These are phyloP conservation scores for Aureobasidium vineae DNA, from an alignment of 2,329 filamentous ascomycete species.

Conservation along the genomic window DNA sequence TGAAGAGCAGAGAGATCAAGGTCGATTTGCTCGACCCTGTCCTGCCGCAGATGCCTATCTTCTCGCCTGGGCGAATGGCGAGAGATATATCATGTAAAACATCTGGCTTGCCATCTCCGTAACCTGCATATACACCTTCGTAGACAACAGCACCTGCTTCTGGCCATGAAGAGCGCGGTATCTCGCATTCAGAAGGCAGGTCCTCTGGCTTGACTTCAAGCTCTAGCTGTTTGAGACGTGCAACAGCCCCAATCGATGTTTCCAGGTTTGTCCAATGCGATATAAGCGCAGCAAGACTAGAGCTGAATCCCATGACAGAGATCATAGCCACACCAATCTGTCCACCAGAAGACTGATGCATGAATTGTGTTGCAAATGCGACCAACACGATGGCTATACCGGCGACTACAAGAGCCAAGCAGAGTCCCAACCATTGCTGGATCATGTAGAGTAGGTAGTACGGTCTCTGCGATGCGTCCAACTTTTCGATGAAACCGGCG, in stretches of 20 bases:
- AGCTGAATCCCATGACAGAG: conserved; percentile 53
- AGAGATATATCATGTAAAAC: conserved; percentile 50
- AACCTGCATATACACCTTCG: neutral
- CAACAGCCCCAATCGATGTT: conserved; percentile 55
- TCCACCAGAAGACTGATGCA: conserved; percentile 44
- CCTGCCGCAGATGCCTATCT: conserved; percentile 53
- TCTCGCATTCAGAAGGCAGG: neutral
- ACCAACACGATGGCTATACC: conserved; percentile 33
- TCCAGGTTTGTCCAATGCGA: conserved; percentile 56
- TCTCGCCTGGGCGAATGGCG: conserved; percentile 49
- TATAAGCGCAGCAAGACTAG: conserved; percentile 51
- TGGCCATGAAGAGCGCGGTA: neutral
- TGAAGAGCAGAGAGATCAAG: conserved; percentile 49
- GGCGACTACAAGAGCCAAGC: conserved; percentile 44
- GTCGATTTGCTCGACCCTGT: conserved; percentile 57
- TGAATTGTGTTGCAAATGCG: conserved; percentile 45
- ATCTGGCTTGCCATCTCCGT: neutral
- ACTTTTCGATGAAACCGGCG: conserved; percentile 31
- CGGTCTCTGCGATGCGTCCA: conserved; percentile 46
- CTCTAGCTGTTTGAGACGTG: conserved; percentile 51
- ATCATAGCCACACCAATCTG: conserved; percentile 53
- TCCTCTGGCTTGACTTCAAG: neutral
- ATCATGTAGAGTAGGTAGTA: conserved; percentile 48
- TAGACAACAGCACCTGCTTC: neutral
- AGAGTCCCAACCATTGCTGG: conserved; percentile 48